Percentiles rank a stretch among this genome's conserved stretches.
phyloP scores from a whole-genome alignment of 208 protist genomes.

The Acanthamoeba castellanii region DNA sequence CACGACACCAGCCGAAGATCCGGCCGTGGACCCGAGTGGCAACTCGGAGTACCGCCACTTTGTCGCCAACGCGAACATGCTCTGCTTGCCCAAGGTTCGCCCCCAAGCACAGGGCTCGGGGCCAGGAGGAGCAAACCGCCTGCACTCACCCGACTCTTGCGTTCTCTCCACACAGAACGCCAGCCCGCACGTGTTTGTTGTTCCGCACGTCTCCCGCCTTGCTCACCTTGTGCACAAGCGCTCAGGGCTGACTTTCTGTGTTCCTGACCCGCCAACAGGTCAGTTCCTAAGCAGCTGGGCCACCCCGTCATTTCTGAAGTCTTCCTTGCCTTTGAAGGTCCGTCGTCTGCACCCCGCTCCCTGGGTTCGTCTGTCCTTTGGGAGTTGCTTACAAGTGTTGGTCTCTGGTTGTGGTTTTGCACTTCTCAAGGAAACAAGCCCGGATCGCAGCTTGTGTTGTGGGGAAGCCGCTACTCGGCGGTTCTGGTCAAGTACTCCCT shows the following conservation, averaged over 20 bases:
- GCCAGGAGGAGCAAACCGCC: not conserved
- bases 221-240: too few species aligned
- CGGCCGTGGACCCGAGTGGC: not conserved
- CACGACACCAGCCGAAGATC: not conserved
- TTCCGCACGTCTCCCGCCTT: too few species aligned
- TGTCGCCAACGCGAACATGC: not conserved
- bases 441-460: not conserved
- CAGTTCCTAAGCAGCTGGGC: too few species aligned
- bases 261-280: too few species aligned
- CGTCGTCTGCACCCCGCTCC: too few species aligned
- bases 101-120: too few species aligned
- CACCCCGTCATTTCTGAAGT: too few species aligned
- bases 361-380: too few species aligned
- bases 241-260: too few species aligned
- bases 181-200: too few species aligned
- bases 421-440: not conserved
- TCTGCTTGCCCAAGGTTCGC: not conserved
- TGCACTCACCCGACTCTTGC: too few species aligned
- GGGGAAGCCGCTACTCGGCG: not conserved
- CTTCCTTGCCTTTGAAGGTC: too few species aligned
- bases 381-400: not conserved
- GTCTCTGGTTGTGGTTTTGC: not conserved
- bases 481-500: not conserved
- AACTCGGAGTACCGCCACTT: not conserved
- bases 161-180: not conserved